phyloP scores from a whole-genome alignment of 2,329 filamentous ascomycete species.

The Akanthomyces lecanii region DNA sequence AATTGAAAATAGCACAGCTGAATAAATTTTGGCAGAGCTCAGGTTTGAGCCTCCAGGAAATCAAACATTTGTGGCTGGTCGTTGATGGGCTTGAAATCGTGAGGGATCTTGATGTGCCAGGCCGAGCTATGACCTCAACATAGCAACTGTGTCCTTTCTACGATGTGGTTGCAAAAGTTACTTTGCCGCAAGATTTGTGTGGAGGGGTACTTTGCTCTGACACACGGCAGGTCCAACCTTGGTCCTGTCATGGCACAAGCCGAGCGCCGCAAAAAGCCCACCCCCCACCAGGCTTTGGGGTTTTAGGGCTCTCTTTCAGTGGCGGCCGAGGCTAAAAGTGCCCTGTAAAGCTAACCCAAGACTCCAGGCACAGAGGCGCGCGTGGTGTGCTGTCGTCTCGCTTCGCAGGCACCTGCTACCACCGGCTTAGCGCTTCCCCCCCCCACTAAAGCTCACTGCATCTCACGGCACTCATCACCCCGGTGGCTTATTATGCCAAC shows the following conservation, averaged over 20 bases:
- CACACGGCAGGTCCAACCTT: too few species aligned
- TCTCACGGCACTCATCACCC: not conserved
- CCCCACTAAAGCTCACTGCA: constrained; percentile 4
- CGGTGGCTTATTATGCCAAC: not conserved
- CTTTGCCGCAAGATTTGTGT: not conserved
- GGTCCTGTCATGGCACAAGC: not conserved
- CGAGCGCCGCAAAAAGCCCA: not conserved
- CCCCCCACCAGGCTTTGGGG: not conserved
- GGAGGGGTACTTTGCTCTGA: not conserved
- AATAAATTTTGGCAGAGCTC: too few species aligned
- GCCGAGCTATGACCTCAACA: constrained; percentile 26
- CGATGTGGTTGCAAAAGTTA: not conserved
- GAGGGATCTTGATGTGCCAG: not conserved
- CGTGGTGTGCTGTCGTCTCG: too few species aligned
- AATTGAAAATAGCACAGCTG: not conserved
- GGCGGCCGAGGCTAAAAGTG: too few species aligned
- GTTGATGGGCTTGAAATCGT: not conserved
- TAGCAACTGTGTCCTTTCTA: constrained; percentile 37
- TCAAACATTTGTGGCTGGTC: too few species aligned
- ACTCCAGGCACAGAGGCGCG: not conserved
- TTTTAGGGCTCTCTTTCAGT: too few species aligned
- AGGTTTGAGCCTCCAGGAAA: too few species aligned
- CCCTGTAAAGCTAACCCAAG: too few species aligned
- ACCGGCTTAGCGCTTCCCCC: not conserved
- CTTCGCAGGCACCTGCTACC: not conserved